A percentile compares a stretch with the other conserved stretches of the same genome.
phyloP scores from a whole-genome alignment of 2,329 filamentous ascomycete species.

The Pseudopithomyces maydicus region DNA sequence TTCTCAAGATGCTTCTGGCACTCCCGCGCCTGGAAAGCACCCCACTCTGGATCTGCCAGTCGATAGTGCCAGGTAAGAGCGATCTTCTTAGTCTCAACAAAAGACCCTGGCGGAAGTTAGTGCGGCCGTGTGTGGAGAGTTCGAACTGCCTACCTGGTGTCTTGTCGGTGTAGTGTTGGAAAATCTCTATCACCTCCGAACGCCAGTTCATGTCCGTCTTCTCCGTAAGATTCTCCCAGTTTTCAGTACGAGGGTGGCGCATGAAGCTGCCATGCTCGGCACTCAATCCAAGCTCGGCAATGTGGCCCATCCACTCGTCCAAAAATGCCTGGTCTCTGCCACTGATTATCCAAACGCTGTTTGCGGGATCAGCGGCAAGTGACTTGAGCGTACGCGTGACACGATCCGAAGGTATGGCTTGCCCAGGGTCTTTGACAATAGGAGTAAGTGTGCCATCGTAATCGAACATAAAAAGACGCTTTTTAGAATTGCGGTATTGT shows the following conservation, averaged over 20 bases:
- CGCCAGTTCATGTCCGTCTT: conserved; percentile 93
- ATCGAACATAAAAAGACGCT: conserved; percentile 96
- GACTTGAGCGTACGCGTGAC: conserved; percentile 80
- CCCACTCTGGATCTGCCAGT: conserved; percentile 84
- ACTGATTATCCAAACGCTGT: conserved; percentile 98
- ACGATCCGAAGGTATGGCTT: conserved; percentile 84
- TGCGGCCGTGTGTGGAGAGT: neutral
- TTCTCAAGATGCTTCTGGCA: conserved; percentile 81
- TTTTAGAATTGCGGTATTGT: conserved; percentile 75
- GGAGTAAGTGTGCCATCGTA: conserved; percentile 96
- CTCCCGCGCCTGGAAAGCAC: conserved; percentile 76
- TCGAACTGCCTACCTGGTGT: conserved; percentile 69
- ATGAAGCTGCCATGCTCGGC: conserved; percentile 98
- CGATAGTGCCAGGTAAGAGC: conserved; percentile 98
- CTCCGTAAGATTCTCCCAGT: conserved; percentile 90
- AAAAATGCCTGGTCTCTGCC: conserved; percentile 93
- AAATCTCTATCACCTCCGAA: conserved; percentile 78
- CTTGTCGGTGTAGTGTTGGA: conserved; percentile 85
- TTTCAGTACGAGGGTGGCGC: conserved; percentile 72
- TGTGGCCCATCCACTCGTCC: conserved; percentile 89
- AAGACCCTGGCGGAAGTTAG: conserved; percentile 66
- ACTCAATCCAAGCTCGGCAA: conserved; percentile 85
- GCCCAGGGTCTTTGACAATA: conserved; percentile 88
- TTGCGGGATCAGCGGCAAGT: conserved; percentile 78
- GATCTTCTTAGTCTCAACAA: conserved; percentile 92